phyloP scores from a whole-genome alignment of 371 early-diverging fungal genomes.

The Zopfochytrium polystomum region DNA sequence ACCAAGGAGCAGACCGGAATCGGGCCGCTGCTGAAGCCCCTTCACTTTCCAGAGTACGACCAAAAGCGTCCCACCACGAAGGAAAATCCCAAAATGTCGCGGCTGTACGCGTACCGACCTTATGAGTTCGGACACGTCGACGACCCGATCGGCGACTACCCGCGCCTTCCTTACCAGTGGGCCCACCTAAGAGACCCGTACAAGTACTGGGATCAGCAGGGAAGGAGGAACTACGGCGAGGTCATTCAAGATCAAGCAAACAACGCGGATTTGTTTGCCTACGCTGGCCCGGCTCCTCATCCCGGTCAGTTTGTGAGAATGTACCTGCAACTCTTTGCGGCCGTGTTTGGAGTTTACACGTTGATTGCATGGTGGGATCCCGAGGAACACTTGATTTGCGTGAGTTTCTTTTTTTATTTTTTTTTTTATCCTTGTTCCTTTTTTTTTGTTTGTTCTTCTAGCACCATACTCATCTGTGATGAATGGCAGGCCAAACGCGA shows the following conservation, averaged over 20 bases:
- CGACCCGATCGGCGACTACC: conserved; percentile 50
- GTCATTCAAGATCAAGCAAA: conserved; percentile 43
- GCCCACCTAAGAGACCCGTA: conserved; percentile 45
- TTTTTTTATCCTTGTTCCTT: conserved; percentile 1
- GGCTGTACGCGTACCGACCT: conserved; percentile 21
- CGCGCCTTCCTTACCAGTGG: conserved; percentile 40
- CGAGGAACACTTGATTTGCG: conserved; percentile 27
- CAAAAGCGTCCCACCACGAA: conserved; percentile 40
- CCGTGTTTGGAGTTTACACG: conserved; percentile 24
- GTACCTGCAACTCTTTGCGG: conserved; percentile 22
- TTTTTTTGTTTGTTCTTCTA: neutral
- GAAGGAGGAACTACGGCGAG: conserved; percentile 52
- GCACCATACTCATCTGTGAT: conserved; percentile 1
- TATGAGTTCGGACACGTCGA: conserved; percentile 34
- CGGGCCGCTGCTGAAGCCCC: conserved; percentile 40
- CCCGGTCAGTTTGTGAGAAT: conserved; percentile 24
- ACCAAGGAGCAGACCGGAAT: conserved; percentile 33
- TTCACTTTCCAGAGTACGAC: conserved; percentile 49
- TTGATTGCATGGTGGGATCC: conserved; percentile 39
- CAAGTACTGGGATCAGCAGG: conserved; percentile 56
- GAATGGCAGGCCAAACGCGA: conserved; percentile 41
- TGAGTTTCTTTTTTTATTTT: conserved; percentile 20
- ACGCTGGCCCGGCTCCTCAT: conserved; percentile 34
- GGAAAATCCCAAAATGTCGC: conserved; percentile 15
- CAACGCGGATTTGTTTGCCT: conserved; percentile 36